Conservation (phyloP, 2,329 filamentous ascomycete genomes). For the Cladosporium sp. region DNA sequence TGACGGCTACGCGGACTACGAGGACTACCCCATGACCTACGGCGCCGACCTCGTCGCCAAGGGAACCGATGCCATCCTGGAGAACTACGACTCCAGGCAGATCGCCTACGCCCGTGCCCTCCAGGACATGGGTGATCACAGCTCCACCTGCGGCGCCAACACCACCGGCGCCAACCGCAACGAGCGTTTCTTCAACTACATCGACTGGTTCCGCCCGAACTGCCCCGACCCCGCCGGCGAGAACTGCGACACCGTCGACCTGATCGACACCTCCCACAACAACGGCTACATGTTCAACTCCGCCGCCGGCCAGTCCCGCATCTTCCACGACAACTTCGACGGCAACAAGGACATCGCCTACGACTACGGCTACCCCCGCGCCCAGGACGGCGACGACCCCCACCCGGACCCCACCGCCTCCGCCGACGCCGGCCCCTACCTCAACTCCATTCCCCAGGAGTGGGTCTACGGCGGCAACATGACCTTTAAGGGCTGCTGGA, state of each 20-base stretch:
- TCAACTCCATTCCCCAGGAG: slow-evolving; percentile 9
- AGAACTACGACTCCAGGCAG: slow-evolving; percentile 26
- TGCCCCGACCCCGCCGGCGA: slow-evolving; percentile 19
- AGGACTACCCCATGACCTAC: slow-evolving; percentile 22
- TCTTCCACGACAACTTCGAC: slow-evolving; percentile 32
- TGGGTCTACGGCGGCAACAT: slow-evolving; percentile 25
- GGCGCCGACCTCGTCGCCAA: slow-evolving; percentile 20
- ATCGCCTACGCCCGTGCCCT: slow-evolving; percentile 31
- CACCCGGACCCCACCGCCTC: slow-evolving; percentile 3
- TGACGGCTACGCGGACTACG: slow-evolving; percentile 27
- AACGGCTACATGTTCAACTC: slow-evolving; percentile 30
- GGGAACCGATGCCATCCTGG: slow-evolving; percentile 23
- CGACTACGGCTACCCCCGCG: slow-evolving; percentile 30
- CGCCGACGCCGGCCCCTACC: background rate
- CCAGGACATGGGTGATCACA: slow-evolving; percentile 29
- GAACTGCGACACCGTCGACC: slow-evolving; percentile 29
- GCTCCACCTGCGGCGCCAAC: slow-evolving; percentile 24
- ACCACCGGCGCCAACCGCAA: slow-evolving; percentile 30
- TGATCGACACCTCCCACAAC: slow-evolving; percentile 27
- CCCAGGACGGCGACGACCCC: slow-evolving; percentile 25
- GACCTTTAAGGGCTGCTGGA: slow-evolving; percentile 32
- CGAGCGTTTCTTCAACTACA: slow-evolving; percentile 34
- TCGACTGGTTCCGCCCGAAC: slow-evolving; percentile 26
- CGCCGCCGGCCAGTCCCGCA: slow-evolving; percentile 25
- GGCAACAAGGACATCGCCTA: slow-evolving; percentile 24